These are phyloP conservation scores for Microsporum audouinii DNA, from an alignment of 2,329 filamentous ascomycete genomes.

Conservation along the genomic window DNA sequence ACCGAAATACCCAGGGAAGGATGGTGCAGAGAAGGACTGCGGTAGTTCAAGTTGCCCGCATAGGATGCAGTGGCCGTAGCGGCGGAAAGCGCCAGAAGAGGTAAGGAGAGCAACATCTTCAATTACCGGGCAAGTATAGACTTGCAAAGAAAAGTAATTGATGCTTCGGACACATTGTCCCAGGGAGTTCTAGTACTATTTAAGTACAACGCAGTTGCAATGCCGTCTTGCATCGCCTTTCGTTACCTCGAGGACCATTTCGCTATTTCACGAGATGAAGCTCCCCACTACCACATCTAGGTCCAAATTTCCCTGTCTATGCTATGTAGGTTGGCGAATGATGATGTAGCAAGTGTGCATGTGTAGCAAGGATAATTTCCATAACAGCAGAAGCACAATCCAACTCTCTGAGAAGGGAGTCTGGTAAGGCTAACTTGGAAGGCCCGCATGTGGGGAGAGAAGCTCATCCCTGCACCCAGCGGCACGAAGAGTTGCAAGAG, in stretches of 20 bases:
- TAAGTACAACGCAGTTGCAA: neutral
- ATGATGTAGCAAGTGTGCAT: neutral
- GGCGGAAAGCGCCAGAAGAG: slow-evolving; percentile 9
- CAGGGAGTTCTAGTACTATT: neutral
- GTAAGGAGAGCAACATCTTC: neutral
- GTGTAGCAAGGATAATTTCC: neutral
- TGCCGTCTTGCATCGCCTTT: neutral
- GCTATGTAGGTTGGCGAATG: neutral
- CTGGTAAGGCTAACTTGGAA: slow-evolving; percentile 1
- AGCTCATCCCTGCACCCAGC: neutral
- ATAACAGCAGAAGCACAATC: neutral
- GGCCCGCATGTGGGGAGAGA: neutral
- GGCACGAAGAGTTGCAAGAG: neutral
- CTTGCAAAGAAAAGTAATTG: neutral
- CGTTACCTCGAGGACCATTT: neutral
- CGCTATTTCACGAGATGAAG: neutral
- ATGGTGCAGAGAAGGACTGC: slow-evolving; percentile 54
- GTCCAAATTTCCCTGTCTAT: neutral
- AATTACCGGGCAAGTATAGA: neutral
- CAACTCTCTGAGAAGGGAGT: neutral
- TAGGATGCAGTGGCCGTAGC: slow-evolving; percentile 9
- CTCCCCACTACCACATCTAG: neutral
- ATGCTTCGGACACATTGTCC: neutral
- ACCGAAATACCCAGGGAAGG: slow-evolving; percentile 54
- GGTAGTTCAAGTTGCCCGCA: slow-evolving; percentile 39